Base-by-base conservation (phyloP, 2,329 filamentous ascomycete genomes). In the Alternaria consortialis region DNA sequence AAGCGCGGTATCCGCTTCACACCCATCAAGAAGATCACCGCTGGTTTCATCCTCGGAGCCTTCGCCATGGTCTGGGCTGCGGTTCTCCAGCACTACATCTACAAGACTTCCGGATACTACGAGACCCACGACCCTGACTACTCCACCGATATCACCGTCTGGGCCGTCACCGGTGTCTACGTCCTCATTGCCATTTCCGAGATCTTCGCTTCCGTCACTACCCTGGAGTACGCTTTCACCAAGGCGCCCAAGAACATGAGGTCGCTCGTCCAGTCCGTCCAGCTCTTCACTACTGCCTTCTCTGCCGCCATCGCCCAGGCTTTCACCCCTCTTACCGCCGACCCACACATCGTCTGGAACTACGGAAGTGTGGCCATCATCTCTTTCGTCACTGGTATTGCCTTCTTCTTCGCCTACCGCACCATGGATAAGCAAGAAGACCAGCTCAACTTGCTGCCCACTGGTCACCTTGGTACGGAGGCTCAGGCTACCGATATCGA, bases 1-100 rank as follows among this genome's bases (percentile, higher is more conserved):
- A 87, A 85, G 71, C 61, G 84, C 29, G 86, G 85, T 44, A 84
- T 93, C 74, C 81, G 83, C 56, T 91, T 93, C 82, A 90, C 86
- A 0, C 91, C 90, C 42, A 90, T 93, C 80, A 92, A 90, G 82
- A 89, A 89, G 76, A 93, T 94, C 79, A 84, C 89, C 1, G 77
- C 83, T 7, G 91, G 91, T 51, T 93, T 93, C 83, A 77, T 88
- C 65, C 82, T 90, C 58, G 89, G 86, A 17, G 82, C 87, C 3
- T 72, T 88, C 20, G 86, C 90, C 2, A 88, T 88, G 79, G 75
- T 87, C 20, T 86, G 84, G 60, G 85, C 87, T 5, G 80, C 83
- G 15, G 81, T 87, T 11, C 75, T 89, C 3, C 87, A 89, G 71
- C 83, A 85, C 65, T 82, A 84, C 59, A 86, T 90, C 56, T 90